A percentile compares a stretch with the other conserved stretches of the same genome.
Conservation (phyloP, 139 green algal genomes). For the Chlamydomonas sphaeroides region DNA sequence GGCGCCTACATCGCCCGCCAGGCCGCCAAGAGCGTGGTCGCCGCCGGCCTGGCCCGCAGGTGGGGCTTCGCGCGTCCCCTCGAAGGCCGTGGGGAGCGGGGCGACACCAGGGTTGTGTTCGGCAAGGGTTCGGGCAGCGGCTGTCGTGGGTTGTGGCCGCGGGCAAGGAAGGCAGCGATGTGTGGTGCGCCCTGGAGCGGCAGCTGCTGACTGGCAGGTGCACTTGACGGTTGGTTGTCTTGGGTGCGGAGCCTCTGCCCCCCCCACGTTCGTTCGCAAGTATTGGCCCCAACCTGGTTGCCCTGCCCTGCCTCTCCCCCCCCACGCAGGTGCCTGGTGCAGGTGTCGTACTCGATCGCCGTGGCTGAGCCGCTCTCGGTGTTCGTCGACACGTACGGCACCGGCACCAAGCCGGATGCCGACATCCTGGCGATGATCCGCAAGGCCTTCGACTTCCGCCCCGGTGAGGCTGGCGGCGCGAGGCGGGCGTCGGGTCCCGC, state of each 20-base stretch:
- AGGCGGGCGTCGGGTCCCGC: too few species aligned
- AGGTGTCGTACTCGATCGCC: constrained; percentile 98
- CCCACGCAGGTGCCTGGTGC: constrained; percentile 47
- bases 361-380: constrained; percentile 97
- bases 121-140: too few species aligned
- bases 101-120: too few species aligned
- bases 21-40: constrained; percentile 97
- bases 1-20: constrained; percentile 99
- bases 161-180: too few species aligned
- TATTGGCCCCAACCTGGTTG: too few species aligned
- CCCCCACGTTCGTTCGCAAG: too few species aligned
- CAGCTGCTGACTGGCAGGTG: too few species aligned
- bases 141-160: too few species aligned
- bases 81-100: too few species aligned
- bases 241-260: too few species aligned
- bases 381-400: constrained; percentile 98
- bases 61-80: too few species aligned
- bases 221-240: neutral
- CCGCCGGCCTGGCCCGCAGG: constrained; percentile 86
- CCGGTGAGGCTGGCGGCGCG: constrained; percentile 51
- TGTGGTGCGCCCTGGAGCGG: too few species aligned
- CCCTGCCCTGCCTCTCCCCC: neutral
- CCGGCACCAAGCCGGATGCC: constrained; percentile 88
- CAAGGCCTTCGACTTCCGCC: constrained; percentile 96
- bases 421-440: constrained; percentile 92